phyloP scores from a whole-genome alignment of 768 basidiomycete species.

The Amanita rubescens region DNA sequence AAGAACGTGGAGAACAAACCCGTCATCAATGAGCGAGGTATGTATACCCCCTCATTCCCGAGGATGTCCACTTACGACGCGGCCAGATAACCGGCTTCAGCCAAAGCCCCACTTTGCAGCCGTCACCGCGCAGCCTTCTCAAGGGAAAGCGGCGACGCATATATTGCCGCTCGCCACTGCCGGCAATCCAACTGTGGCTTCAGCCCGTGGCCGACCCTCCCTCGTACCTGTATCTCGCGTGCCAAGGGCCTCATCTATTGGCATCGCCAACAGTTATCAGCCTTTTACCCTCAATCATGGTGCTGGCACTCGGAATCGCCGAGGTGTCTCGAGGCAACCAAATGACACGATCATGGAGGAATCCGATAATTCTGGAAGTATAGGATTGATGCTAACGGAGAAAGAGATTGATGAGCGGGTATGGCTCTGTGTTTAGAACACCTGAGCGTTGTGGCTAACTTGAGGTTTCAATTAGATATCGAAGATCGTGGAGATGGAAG shows the following conservation, averaged over 20 bases:
- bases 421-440: conserved; percentile 13
- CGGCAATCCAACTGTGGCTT: conserved; percentile 12
- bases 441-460: background rate
- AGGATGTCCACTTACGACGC: conserved; percentile 1
- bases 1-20: conserved; percentile 85
- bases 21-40: conserved; percentile 71
- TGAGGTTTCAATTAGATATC: conserved; percentile 42
- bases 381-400: conserved; percentile 44
- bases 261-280: conserved; percentile 27
- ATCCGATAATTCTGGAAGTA: conserved; percentile 25
- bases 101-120: conserved; percentile 65
- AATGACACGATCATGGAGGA: conserved; percentile 15
- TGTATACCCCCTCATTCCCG: conserved; percentile 12
- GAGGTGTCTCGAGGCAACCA: background rate
- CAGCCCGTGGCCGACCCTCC: conserved; percentile 24
- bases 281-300: conserved; percentile 28
- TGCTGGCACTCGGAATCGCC: conserved; percentile 7
- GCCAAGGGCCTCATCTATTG: conserved; percentile 28
- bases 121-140: conserved; percentile 34
- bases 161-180: conserved; percentile 34
- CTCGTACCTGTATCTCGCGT: conserved; percentile 30
- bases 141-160: conserved; percentile 38
- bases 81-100: conserved; percentile 48
- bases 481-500: conserved; percentile 67
- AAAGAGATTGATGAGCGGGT: conserved; percentile 73